Conservation (phyloP, 306 rosid species). For the Abrus precatorius region DNA sequence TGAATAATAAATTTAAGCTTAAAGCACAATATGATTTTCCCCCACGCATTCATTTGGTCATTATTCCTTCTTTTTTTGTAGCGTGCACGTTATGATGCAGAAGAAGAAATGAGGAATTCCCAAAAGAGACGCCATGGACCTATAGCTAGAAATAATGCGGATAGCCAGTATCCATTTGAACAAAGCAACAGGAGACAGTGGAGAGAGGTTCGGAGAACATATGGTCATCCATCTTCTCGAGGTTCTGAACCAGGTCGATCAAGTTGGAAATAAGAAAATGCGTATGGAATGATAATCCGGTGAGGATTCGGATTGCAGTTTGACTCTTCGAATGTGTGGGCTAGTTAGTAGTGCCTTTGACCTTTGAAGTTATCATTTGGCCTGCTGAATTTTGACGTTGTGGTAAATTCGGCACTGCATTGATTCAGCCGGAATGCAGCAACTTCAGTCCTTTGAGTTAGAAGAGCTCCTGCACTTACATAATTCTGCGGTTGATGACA, state of each 20-base stretch:
- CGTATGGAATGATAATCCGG: conserved; percentile 22
- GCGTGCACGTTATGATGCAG: conserved; percentile 86
- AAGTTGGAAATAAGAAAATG: conserved; percentile 60
- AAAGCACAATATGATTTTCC: conserved; percentile 13
- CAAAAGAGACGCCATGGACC: conserved; percentile 77
- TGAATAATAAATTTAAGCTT: neutral
- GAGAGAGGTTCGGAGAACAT: conserved; percentile 78
- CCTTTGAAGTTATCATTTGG: conserved; percentile 29
- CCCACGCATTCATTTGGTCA: conserved; percentile 23
- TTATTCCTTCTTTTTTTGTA: conserved; percentile 49
- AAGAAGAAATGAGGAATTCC: conserved; percentile 87
- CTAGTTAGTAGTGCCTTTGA: conserved; percentile 20
- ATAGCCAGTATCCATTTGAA: conserved; percentile 72
- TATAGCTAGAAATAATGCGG: conserved; percentile 66
- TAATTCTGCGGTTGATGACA: conserved; percentile 19
- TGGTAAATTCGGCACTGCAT: conserved; percentile 4
- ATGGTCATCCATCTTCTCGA: conserved; percentile 60
- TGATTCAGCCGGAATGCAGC: conserved; percentile 9
- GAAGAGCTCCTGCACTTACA: conserved; percentile 10
- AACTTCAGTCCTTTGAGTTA: conserved; percentile 31
- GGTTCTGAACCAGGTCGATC: conserved; percentile 68
- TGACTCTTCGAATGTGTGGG: conserved; percentile 40
- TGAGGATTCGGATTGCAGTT: conserved; percentile 46
- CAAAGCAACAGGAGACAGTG: conserved; percentile 72
- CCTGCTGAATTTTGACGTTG: conserved; percentile 12